Evolutionary conservation across 768 basidiomycete species (phyloP).

Genomic region (Exidia glandulosa): DNA sequence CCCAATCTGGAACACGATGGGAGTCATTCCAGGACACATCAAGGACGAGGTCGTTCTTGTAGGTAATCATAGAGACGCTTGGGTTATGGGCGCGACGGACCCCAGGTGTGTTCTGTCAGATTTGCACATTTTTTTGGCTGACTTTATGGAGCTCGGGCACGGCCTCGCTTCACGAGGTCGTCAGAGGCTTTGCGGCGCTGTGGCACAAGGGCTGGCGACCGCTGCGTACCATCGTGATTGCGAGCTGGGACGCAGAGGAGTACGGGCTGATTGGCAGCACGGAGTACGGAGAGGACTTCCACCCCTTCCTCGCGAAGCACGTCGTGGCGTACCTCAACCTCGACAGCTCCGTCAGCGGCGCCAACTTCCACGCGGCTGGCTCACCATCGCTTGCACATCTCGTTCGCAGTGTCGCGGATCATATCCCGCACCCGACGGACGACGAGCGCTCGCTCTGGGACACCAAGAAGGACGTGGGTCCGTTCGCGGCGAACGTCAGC

Average conservation of each 20-base stretch:
- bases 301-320: constrained; percentile 65
- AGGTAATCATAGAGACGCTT: constrained; percentile 77
- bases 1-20: constrained; percentile 87
- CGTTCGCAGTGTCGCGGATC: constrained; percentile 52
- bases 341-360: constrained; percentile 55
- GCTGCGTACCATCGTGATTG: constrained; percentile 59
- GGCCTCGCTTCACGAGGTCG: constrained; percentile 63
- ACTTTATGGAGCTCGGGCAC: no score
- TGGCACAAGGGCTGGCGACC: constrained; percentile 74
- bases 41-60: constrained; percentile 77
- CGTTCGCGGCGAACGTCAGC: constrained; percentile 23
- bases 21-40: constrained; percentile 71
- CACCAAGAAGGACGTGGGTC: constrained; percentile 49
- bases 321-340: constrained; percentile 84
- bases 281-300: constrained; percentile 91
- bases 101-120: no score
- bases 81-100: constrained; percentile 76
- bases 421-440: constrained; percentile 63
- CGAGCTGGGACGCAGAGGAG: constrained; percentile 70
- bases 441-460: constrained; percentile 67
- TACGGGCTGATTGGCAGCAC: constrained; percentile 75
- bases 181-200: constrained; percentile 62
- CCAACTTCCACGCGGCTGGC: constrained; percentile 41
- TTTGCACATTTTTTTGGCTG: no score
- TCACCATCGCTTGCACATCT: constrained; percentile 81